Conservation (phyloP, 495 filamentous ascomycete genomes). For the Lentithecium fluviatile region DNA sequence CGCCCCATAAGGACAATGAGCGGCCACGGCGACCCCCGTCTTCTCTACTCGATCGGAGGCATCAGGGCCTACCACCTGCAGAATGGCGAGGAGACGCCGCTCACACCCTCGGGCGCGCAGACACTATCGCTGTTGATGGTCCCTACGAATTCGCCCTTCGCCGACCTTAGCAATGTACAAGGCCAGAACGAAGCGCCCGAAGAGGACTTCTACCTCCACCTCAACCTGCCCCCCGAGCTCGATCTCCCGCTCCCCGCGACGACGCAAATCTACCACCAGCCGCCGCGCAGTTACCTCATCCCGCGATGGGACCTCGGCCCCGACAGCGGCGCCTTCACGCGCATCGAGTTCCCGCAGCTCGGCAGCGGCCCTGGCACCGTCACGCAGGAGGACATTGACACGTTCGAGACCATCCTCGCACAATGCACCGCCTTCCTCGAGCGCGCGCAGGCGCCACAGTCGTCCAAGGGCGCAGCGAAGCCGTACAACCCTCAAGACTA, state of each 20-base stretch:
- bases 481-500: constrained; percentile 81
- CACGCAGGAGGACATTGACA: constrained; percentile 89
- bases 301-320: constrained; percentile 89
- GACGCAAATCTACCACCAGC: constrained; percentile 93
- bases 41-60: constrained; percentile 80
- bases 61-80: constrained; percentile 85
- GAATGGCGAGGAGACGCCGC: constrained; percentile 76
- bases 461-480: constrained; percentile 43
- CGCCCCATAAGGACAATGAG: constrained; percentile 39
- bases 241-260: constrained; percentile 87
- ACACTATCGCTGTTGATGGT: constrained; percentile 93
- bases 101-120: constrained; percentile 82
- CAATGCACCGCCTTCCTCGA: constrained; percentile 94
- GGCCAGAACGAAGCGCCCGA: constrained; percentile 61
- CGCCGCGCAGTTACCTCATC: constrained; percentile 83
- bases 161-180: constrained; percentile 58
- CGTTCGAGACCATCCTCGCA: constrained; percentile 92
- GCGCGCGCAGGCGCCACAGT: constrained; percentile 53
- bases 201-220: constrained; percentile 93
- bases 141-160: constrained; percentile 71
- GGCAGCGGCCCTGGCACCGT: constrained; percentile 62
- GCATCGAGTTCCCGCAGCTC: constrained; percentile 79
- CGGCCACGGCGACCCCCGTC: constrained; percentile 64
- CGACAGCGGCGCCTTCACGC: constrained; percentile 82
- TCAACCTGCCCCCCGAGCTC: constrained; percentile 89